Conservation (phyloP, 2,329 filamentous ascomycete species). For the Elsinoe perseae region DNA sequence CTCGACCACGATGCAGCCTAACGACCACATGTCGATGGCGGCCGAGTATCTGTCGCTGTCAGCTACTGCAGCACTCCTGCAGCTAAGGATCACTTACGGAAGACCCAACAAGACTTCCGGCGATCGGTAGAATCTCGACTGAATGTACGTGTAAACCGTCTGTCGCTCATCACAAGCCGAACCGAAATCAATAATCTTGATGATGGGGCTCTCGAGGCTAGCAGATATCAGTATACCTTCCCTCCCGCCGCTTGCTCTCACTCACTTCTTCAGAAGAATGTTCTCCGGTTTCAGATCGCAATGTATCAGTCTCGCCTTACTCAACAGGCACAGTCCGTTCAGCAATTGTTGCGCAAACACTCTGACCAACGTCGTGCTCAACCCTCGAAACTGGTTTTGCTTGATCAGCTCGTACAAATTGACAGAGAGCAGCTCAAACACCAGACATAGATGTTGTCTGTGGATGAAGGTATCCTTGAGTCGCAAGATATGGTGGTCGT, state of each 20-base stretch:
- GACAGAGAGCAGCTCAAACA: constrained; percentile 93
- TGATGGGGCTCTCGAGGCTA: constrained; percentile 90
- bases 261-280: constrained; percentile 85
- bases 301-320: constrained; percentile 94
- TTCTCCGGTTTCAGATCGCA: constrained; percentile 98
- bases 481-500: constrained; percentile 90
- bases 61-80: constrained; percentile 14
- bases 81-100: constrained; percentile 45
- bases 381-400: constrained; percentile 95
- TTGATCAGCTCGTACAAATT: constrained; percentile 99
- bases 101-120: constrained; percentile 92
- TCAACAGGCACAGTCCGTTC: constrained; percentile 82
- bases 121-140: constrained; percentile 95
- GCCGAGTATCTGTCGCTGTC: constrained; percentile 64
- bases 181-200: constrained; percentile 99
- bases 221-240: not conserved
- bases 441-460: constrained; percentile 88
- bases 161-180: constrained; percentile 97
- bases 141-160: constrained; percentile 98
- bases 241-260: constrained; percentile 16
- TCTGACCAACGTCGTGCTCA: constrained; percentile 92
- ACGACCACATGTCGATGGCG: constrained; percentile 99
- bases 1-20: constrained; percentile 97
- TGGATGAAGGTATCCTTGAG: constrained; percentile 98
- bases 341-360: constrained; percentile 96